These are phyloP conservation scores for Xanthoconium stramineum DNA, from an alignment of 768 basidiomycete species.

Conservation along the genomic window DNA sequence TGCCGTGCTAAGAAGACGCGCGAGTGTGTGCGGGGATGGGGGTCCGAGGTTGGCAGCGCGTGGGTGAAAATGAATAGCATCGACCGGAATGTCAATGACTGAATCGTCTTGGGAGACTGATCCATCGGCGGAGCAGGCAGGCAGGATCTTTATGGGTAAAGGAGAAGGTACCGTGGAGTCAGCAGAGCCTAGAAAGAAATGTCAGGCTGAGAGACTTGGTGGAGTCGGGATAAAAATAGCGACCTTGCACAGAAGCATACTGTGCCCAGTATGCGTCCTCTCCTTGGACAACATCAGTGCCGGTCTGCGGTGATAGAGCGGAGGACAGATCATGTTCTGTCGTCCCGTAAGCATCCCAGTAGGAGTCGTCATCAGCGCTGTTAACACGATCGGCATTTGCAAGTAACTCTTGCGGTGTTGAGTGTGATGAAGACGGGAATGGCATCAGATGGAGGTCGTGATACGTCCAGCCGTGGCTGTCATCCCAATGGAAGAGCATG, in stretches of 20 bases:
- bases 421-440: constrained; percentile 48
- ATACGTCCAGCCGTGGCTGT: constrained; percentile 57
- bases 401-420: constrained; percentile 26
- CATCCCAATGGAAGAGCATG: constrained; percentile 69
- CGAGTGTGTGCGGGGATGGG: constrained; percentile 27
- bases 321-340: constrained; percentile 29
- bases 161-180: constrained; percentile 67
- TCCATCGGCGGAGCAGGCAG: constrained; percentile 3
- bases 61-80: constrained; percentile 17
- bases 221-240: constrained; percentile 16
- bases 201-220: constrained; percentile 5
- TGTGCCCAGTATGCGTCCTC: constrained; percentile 78
- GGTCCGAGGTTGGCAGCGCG: constrained; percentile 12
- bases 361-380: constrained; percentile 46
- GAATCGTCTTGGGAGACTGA: not conserved
- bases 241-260: constrained; percentile 69
- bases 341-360: constrained; percentile 66
- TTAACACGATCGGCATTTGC: constrained; percentile 20
- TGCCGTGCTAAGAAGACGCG: constrained; percentile 25
- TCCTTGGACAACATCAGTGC: constrained; percentile 9
- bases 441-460: constrained; percentile 70
- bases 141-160: constrained; percentile 28
- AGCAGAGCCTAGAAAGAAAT: constrained; percentile 50
- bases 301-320: constrained; percentile 14
- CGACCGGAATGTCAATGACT: constrained; percentile 13